These are phyloP conservation scores for Aurinia saxatilis DNA, from an alignment of 345 rosid genomes.

Conservation along the genomic window DNA sequence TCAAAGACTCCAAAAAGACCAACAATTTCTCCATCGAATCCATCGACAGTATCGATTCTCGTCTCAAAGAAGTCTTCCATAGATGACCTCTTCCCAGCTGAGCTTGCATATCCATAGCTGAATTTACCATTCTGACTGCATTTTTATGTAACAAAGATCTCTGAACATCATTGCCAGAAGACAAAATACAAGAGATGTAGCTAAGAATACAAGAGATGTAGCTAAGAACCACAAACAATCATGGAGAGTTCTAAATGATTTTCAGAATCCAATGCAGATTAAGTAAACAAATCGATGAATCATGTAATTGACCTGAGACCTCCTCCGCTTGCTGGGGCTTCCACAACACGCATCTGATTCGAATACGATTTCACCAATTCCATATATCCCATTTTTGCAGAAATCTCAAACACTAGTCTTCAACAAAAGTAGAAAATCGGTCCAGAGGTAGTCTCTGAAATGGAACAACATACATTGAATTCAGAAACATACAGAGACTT, in stretches of 20 bases:
- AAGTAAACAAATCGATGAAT: too few species aligned
- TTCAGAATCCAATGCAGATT: too few species aligned
- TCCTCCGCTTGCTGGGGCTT: slow-evolving; percentile 78
- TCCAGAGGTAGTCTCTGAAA: neutral
- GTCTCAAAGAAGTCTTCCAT: slow-evolving; percentile 99
- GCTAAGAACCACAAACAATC: neutral
- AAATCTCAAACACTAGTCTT: neutral
- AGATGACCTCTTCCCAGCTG: slow-evolving; percentile 89
- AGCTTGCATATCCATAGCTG: slow-evolving; percentile 98
- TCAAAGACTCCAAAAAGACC: slow-evolving; percentile 98
- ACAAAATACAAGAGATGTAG: neutral
- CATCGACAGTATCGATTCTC: slow-evolving; percentile 49
- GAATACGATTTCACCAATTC: slow-evolving; percentile 20
- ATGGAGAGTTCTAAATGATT: too few species aligned
- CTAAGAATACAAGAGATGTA: neutral
- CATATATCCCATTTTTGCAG: slow-evolving; percentile 23
- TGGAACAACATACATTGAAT: neutral
- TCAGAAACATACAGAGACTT: neutral
- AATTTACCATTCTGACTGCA: slow-evolving; percentile 89
- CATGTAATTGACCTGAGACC: slow-evolving; percentile 69
- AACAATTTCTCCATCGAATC: slow-evolving; percentile 88
- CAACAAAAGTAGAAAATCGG: neutral
- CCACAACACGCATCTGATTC: slow-evolving; percentile 32
- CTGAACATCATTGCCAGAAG: neutral
- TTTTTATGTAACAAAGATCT: neutral